Conservation (phyloP, 345 rosid species). For the Salix arbutifolia region DNA sequence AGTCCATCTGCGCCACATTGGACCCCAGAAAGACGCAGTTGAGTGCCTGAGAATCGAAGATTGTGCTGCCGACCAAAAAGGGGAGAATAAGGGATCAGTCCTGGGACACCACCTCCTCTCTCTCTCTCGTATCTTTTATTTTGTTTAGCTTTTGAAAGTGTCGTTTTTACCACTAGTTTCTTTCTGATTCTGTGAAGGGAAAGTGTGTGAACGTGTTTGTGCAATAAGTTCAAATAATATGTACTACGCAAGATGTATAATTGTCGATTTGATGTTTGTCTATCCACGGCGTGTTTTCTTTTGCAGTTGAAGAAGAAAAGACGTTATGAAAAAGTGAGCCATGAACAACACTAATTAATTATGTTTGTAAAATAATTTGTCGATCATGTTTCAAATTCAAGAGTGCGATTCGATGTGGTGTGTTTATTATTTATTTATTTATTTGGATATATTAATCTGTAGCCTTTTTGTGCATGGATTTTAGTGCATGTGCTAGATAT, state of each 20-base stretch:
- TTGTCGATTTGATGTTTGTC: constrained; percentile 8
- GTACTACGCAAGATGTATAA: constrained; percentile 20
- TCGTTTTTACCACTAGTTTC: background rate
- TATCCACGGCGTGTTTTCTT: background rate
- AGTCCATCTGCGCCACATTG: constrained; percentile 75
- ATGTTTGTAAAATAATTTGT: background rate
- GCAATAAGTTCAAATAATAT: constrained; percentile 26
- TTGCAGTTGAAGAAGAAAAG: constrained; percentile 18
- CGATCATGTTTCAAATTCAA: background rate
- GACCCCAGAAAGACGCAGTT: constrained; percentile 65
- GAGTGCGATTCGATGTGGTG: background rate
- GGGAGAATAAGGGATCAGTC: background rate
- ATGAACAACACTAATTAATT: background rate
- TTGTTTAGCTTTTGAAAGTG: constrained; percentile 21
- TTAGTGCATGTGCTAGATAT: constrained; percentile 32
- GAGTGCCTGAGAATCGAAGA: background rate
- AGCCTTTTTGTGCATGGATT: constrained; percentile 34
- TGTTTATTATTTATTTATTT: background rate
- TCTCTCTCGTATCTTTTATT: background rate
- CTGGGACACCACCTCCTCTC: constrained; percentile 10
- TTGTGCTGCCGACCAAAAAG: constrained; percentile 16
- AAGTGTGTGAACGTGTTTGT: background rate
- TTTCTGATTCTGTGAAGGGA: background rate
- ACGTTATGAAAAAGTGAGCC: background rate
- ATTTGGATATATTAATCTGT: background rate